These are phyloP conservation scores for Geotrichum cucujoidarum DNA, from an alignment of 1,139 yeast species.

Conservation along the genomic window DNA sequence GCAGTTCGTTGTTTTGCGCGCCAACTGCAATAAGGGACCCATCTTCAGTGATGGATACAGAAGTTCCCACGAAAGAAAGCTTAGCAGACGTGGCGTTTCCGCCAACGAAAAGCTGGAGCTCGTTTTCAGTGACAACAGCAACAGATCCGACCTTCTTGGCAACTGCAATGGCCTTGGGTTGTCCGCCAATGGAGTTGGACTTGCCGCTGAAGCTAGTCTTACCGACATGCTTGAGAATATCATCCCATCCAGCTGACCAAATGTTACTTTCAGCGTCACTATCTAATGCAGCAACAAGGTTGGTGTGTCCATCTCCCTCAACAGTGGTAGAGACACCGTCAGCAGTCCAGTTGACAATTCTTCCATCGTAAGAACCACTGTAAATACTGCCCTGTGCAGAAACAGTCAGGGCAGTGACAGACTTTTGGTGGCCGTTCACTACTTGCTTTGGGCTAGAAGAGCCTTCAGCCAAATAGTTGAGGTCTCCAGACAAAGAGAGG, in stretches of 20 bases:
- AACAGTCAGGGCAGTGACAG: constrained; percentile 56
- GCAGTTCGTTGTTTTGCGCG: constrained; percentile 23
- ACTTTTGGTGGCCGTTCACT: constrained; percentile 74
- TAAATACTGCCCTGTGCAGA: constrained; percentile 35
- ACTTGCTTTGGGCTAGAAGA: constrained; percentile 42
- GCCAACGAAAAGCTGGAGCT: constrained; percentile 37
- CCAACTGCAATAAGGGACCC: constrained; percentile 34
- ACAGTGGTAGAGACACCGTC: constrained; percentile 17
- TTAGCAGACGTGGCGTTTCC: constrained; percentile 23
- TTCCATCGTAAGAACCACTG: constrained; percentile 86
- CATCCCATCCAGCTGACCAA: constrained; percentile 83
- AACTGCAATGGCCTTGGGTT: constrained; percentile 56
- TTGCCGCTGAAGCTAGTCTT: constrained; percentile 27
- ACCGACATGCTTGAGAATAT: constrained; percentile 52
- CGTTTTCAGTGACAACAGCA: constrained; percentile 49
- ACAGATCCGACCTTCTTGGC: constrained; percentile 25
- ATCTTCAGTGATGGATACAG: constrained; percentile 38
- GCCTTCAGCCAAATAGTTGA: constrained; percentile 52
- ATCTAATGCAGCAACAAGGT: constrained; percentile 36
- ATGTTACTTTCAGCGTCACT: constrained; percentile 34
- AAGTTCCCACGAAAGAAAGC: constrained; percentile 20
- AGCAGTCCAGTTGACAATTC: constrained; percentile 53
- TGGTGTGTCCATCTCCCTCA: constrained; percentile 26
- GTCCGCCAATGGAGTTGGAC: constrained; percentile 43
- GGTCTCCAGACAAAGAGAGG: constrained; percentile 65